Evolutionary conservation across 768 basidiomycete genomes (phyloP).

Genomic region (Lactarius akahatsu): DNA sequence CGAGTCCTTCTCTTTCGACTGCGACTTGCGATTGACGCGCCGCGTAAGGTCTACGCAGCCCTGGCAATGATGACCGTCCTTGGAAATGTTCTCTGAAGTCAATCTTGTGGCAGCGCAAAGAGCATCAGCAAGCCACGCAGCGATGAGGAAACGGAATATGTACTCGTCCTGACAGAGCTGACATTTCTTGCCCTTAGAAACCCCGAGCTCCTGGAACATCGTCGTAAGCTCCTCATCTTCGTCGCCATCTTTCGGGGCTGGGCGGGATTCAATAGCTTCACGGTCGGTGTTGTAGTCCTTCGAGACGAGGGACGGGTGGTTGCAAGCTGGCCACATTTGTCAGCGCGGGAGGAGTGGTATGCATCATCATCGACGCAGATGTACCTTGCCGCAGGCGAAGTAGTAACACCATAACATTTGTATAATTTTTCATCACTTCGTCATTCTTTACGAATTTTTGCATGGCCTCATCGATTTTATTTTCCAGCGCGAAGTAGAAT

Average conservation of each 20-base stretch:
- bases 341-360: not conserved
- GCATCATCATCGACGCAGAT: not conserved
- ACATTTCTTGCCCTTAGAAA: conserved; percentile 62
- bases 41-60: conserved; percentile 57
- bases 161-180: conserved; percentile 74
- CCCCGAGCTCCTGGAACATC: conserved; percentile 67
- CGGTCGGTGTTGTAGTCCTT: conserved; percentile 71
- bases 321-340: conserved; percentile 61
- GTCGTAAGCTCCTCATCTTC: conserved; percentile 70
- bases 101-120: conserved; percentile 36
- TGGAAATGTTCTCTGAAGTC: conserved; percentile 40
- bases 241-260: conserved; percentile 50
- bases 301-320: conserved; percentile 81
- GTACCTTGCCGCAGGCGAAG: conserved; percentile 87
- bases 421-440: conserved; percentile 58
- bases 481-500: conserved; percentile 77
- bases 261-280: conserved; percentile 72
- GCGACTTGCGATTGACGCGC: conserved; percentile 46
- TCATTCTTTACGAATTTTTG: conserved; percentile 58
- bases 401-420: conserved; percentile 65
- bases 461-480: conserved; percentile 55
- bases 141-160: conserved; percentile 33
- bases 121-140: not conserved
- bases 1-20: conserved; percentile 30
- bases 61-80: conserved; percentile 51